Evolutionary conservation across 2,329 filamentous ascomycete species (phyloP), one percentile per base, ranked within the genome.

Genomic region (Pseudonectria buxi): DNA sequence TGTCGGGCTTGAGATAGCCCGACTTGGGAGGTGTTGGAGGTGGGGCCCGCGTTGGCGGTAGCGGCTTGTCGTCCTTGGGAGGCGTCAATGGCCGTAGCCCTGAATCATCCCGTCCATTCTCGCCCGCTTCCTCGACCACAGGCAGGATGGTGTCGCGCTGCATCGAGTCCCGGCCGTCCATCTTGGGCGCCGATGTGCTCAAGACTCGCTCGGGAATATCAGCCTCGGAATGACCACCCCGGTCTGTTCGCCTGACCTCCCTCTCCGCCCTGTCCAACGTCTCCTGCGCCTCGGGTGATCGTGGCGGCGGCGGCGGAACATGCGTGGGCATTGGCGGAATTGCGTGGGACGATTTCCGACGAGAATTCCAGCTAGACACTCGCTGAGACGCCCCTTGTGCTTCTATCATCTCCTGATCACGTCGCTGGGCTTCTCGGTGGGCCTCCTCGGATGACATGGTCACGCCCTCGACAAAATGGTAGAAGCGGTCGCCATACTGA

Each of bases 401-500:
- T 28, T 55, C 56, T 39, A 50, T 72, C 30, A 75, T 76, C 50
- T 80, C 80, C 37, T 75, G 74, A 47, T 81, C 79, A 46, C 76
- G 73, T 28, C 69, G 66, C 30, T 61, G 59, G 3, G 65, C 59
- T 50, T 89, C 81, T n/a, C 82, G 72, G 28, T 79, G 76, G 11
- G 82, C 86, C 57, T 92, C 85, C 64, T 96, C 90, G 11, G 76
- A 74, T 2, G 88, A 92, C 78, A 89, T 94, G 14, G 92, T 95
- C 46, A 94, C 83, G 26, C 83, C 82, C 32, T 82, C 81, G 55
- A 98, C 89, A 59, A 98, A 98, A 47, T 85, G 83, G 57, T 94
- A 75, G 59, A 98, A 98, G 5, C 92, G 82, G 39, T 96, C 87
- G 18, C 92, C 92, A 53, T 98, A 98, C 38, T 86, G 76, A 43